Conservation (phyloP, 148 eudicot species). For the Rhododendron griersonianum region DNA sequence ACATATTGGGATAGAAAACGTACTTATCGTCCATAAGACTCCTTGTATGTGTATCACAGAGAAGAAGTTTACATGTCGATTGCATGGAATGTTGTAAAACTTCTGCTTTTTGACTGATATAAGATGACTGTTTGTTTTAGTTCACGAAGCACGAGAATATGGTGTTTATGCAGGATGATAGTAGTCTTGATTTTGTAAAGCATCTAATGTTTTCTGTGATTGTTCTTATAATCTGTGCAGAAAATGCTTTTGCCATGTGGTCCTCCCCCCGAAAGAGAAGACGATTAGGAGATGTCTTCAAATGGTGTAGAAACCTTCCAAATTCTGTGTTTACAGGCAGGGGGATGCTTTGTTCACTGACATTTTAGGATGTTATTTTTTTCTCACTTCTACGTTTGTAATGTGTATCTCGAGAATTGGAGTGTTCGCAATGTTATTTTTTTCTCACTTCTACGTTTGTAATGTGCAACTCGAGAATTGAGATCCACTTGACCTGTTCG, state of each 20-base stretch:
- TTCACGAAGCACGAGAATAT: not conserved
- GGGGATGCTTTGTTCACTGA: not conserved
- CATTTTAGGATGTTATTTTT: not conserved
- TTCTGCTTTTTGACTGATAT: not conserved
- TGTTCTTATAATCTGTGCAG: slow-evolving; percentile 32
- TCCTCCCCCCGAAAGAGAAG: slow-evolving; percentile 70
- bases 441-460: too few species aligned
- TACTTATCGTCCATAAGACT: not conserved
- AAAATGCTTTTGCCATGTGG: slow-evolving; percentile 87
- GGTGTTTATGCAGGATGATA: not conserved
- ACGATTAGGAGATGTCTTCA: slow-evolving; percentile 23
- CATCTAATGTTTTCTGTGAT: not conserved
- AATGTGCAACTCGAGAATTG: not conserved
- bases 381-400: too few species aligned
- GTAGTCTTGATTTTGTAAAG: not conserved
- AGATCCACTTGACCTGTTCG: not conserved
- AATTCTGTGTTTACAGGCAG: not conserved
- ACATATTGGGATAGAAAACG: not conserved
- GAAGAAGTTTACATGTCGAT: not conserved
- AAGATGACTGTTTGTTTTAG: too few species aligned
- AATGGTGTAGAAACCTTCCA: not conserved
- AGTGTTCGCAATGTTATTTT: not conserved
- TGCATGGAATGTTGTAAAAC: not conserved
- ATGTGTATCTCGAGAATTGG: not conserved
- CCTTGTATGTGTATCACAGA: not conserved